Evolutionary conservation across 75 land plant species (phyloP).

Genomic region (Picea sitchensis): DNA sequence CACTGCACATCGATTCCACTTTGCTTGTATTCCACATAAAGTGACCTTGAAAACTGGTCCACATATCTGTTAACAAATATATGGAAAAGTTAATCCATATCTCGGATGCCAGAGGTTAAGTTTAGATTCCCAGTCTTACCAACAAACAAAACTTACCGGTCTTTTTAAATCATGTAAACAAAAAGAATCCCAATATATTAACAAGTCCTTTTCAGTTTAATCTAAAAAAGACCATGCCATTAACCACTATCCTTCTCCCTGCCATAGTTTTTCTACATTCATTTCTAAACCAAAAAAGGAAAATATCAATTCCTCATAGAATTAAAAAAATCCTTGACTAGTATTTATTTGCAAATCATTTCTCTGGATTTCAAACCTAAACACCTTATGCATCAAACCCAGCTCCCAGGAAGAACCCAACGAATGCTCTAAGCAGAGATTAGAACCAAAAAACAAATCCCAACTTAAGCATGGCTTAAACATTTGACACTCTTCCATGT

Average conservation of each 20-base stretch:
- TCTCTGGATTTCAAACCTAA: neutral
- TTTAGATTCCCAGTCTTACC: neutral
- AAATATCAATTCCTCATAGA: no score
- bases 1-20: constrained; percentile 91
- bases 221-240: neutral
- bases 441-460: neutral
- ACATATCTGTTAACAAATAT: constrained; percentile 53
- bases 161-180: neutral
- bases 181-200: neutral
- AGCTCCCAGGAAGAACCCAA: neutral
- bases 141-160: neutral
- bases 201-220: neutral
- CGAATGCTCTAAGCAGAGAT: neutral
- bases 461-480: neutral
- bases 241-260: neutral
- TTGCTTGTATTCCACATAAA: constrained; percentile 84
- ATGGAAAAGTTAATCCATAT: neutral
- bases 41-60: constrained; percentile 76
- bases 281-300: no score
- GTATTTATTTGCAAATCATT: neutral
- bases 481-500: no score
- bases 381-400: neutral
- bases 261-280: no score
- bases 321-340: neutral
- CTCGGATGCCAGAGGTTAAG: neutral